phyloP scores from a whole-genome alignment of 495 filamentous ascomycete species.

The Hapsidospora chrysogenum region DNA sequence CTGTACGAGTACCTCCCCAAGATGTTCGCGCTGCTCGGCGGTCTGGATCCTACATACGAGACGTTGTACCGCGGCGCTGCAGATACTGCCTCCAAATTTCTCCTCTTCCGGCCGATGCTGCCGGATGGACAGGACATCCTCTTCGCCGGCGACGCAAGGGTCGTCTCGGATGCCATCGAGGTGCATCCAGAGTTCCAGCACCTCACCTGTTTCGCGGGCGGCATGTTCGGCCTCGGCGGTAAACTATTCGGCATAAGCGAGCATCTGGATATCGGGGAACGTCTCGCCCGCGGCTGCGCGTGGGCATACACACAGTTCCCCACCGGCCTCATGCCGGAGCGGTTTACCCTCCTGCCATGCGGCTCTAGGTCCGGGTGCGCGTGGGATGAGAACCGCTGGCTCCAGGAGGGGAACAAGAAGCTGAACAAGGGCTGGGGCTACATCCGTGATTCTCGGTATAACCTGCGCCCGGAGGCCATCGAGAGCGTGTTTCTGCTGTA shows the following conservation, averaged over 20 bases:
- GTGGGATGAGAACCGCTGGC: constrained; percentile 52
- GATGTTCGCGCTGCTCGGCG: constrained; percentile 53
- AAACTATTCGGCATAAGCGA: constrained; percentile 48
- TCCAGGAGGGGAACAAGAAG: constrained; percentile 10
- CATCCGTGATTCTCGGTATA: constrained; percentile 2
- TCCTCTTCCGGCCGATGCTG: constrained; percentile 71
- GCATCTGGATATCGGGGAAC: constrained; percentile 55
- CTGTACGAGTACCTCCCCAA: constrained; percentile 85
- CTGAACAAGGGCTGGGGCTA: constrained; percentile 16
- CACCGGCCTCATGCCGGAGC: constrained; percentile 79
- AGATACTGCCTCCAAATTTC: constrained; percentile 43
- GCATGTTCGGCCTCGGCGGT: constrained; percentile 70
- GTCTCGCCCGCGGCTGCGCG: constrained; percentile 72
- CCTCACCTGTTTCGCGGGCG: constrained; percentile 61
- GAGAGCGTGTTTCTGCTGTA: constrained; percentile 64
- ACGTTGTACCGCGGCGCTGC: constrained; percentile 57
- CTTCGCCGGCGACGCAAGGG: constrained; percentile 34
- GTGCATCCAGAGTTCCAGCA: constrained; percentile 21
- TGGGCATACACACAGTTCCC: constrained; percentile 65
- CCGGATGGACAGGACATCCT: constrained; percentile 51
- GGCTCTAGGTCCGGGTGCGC: constrained; percentile 39
- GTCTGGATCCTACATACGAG: constrained; percentile 53
- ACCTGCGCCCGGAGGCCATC: constrained; percentile 45
- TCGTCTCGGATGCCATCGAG: constrained; percentile 6
- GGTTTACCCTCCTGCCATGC: constrained; percentile 47